These are phyloP conservation scores for Nicotiana undulata DNA, from an alignment of 257 asterid species.

Conservation along the genomic window DNA sequence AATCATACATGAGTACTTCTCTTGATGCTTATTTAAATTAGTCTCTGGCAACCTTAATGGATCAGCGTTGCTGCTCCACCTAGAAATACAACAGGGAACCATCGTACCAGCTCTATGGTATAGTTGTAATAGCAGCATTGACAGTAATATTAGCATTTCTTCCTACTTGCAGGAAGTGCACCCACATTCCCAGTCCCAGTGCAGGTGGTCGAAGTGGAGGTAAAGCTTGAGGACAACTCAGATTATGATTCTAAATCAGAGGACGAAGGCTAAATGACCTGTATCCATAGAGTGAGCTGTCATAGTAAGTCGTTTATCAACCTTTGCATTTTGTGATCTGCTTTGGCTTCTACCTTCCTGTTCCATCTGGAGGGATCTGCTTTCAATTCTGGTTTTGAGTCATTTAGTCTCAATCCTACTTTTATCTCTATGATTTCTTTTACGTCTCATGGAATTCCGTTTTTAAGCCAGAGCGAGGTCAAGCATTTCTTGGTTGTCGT, in stretches of 20 bases:
- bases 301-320: slow-evolving; percentile 6
- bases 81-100: not conserved
- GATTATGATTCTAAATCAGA: slow-evolving; percentile 13
- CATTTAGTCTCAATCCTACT: not conserved
- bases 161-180: slow-evolving; percentile 22
- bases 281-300: not conserved
- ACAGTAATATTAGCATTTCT: not conserved
- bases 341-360: not conserved
- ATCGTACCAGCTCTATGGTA: not conserved
- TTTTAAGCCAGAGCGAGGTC: not conserved
- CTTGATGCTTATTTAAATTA: not conserved
- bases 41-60: not conserved
- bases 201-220: slow-evolving; percentile 25
- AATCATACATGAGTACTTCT: not conserved
- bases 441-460: not conserved
- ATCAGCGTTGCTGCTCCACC: not conserved
- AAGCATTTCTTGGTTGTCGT: not conserved
- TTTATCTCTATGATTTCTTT: not conserved
- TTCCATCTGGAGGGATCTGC: not conserved
- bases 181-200: slow-evolving; percentile 16
- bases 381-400: not conserved
- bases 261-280: slow-evolving; percentile 19
- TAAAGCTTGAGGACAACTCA: slow-evolving; percentile 11
- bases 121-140: not conserved
- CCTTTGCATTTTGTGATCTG: not conserved